phyloP scores from a whole-genome alignment of 164 flowering plant species.

The Annona cherimola region DNA sequence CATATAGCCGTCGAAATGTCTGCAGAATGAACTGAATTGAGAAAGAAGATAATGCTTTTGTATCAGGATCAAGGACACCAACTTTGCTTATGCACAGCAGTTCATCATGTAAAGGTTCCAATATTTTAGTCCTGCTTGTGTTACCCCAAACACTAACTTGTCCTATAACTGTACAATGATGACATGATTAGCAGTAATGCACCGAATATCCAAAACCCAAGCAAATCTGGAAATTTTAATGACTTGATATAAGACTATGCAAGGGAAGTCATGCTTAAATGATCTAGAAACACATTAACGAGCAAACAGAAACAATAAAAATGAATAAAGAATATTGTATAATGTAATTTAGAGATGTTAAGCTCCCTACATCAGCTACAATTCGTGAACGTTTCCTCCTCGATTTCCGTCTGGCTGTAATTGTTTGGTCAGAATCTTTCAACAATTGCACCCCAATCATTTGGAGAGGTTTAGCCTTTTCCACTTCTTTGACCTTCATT shows the following conservation, averaged over 20 bases:
- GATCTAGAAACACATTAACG: neutral
- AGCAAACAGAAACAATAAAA: too few relatives aligned
- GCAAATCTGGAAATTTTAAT: neutral
- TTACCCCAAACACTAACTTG: neutral
- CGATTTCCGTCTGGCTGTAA: constrained; percentile 48
- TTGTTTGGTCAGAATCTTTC: constrained; percentile 63
- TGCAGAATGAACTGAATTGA: too few relatives aligned
- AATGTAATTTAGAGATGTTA: neutral
- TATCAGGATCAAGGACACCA: too few relatives aligned
- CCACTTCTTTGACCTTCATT: constrained; percentile 58
- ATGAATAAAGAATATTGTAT: neutral
- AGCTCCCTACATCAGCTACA: constrained; percentile 45
- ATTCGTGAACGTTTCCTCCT: constrained; percentile 46
- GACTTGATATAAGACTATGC: neutral
- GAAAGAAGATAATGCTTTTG: too few relatives aligned
- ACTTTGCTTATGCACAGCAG: too few relatives aligned
- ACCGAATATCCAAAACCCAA: neutral
- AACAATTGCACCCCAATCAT: constrained; percentile 93
- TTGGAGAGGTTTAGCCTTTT: constrained; percentile 71
- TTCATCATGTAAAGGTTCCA: neutral
- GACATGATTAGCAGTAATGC: neutral
- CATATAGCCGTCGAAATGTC: too few relatives aligned
- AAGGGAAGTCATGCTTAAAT: neutral
- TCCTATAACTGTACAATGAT: neutral
- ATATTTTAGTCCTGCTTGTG: neutral